A percentile compares a stretch with the other conserved stretches of the same genome.
These are phyloP conservation scores for Sungouiozyma intestinalis DNA, from an alignment of 805 yeast genomes.

Conservation along the genomic window DNA sequence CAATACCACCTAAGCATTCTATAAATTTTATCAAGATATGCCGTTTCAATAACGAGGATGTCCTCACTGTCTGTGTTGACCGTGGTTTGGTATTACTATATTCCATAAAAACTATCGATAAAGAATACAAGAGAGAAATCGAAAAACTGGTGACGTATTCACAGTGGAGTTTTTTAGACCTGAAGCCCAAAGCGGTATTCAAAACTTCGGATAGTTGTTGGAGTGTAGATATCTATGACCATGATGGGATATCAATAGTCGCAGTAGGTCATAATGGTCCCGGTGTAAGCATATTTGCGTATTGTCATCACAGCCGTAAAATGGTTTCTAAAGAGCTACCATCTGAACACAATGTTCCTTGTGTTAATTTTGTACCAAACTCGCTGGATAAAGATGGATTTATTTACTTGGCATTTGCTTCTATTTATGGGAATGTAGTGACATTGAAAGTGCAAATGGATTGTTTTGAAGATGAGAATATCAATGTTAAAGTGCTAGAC, in stretches of 20 bases:
- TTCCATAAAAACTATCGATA: constrained; percentile 17
- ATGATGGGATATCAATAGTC: constrained; percentile 4
- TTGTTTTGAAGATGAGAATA: background rate
- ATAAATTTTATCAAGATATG: constrained; percentile 39
- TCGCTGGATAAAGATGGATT: constrained; percentile 6
- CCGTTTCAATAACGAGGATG: constrained; percentile 12
- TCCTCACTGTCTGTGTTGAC: constrained; percentile 42
- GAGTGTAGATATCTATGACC: constrained; percentile 15
- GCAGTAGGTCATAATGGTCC: constrained; percentile 19
- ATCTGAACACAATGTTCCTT: constrained; percentile 13
- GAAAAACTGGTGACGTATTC: background rate
- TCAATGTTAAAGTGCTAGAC: constrained; percentile 7
- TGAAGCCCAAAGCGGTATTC: constrained; percentile 6
- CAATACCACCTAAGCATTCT: constrained; percentile 28
- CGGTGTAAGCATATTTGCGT: constrained; percentile 13
- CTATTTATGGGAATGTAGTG: constrained; percentile 16
- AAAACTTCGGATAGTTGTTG: constrained; percentile 13
- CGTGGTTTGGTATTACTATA: constrained; percentile 41
- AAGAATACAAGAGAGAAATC: background rate
- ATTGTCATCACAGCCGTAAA: background rate
- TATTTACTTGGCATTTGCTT: constrained; percentile 10
- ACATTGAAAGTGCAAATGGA: constrained; percentile 4
- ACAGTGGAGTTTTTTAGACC: background rate
- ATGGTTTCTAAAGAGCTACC: constrained; percentile 5
- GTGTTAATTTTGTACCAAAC: constrained; percentile 10